Conservation (phyloP, 345 rosid genomes). For the Eucalyptus tenuipes region DNA sequence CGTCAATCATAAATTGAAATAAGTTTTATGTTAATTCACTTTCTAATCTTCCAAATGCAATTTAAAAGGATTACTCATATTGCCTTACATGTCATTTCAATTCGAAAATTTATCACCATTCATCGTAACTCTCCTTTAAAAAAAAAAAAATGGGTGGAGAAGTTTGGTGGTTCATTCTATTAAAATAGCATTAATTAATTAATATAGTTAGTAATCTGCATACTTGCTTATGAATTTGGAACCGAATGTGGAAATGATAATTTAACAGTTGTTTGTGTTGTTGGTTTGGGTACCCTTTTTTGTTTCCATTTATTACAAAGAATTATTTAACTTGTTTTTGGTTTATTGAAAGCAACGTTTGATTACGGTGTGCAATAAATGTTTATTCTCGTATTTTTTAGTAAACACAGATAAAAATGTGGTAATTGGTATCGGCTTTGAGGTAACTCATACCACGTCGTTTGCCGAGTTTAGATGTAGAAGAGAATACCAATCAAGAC, state of each 20-base stretch:
- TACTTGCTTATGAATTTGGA: too few relatives aligned
- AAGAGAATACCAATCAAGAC: background rate
- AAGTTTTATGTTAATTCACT: background rate
- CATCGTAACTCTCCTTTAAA: background rate
- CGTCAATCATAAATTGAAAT: background rate
- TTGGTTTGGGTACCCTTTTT: too few relatives aligned
- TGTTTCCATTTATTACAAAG: too few relatives aligned
- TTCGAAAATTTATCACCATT: background rate
- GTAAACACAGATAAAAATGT: background rate
- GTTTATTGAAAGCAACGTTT: too few relatives aligned
- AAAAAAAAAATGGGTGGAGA: background rate
- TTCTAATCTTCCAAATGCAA: background rate
- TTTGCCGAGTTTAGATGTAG: too few relatives aligned
- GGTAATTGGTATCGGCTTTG: background rate
- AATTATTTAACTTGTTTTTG: too few relatives aligned
- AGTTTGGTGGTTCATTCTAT: background rate
- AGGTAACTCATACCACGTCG: too few relatives aligned
- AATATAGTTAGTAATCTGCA: too few relatives aligned
- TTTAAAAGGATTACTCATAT: background rate
- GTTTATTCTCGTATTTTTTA: too few relatives aligned
- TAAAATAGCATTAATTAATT: background rate
- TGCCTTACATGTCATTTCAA: background rate
- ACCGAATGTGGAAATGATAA: too few relatives aligned
- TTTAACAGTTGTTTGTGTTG: too few relatives aligned
- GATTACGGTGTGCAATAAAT: too few relatives aligned